Evolutionary conservation across 768 basidiomycete species (phyloP).

Genomic region (Auricularia auricula-judae): DNA sequence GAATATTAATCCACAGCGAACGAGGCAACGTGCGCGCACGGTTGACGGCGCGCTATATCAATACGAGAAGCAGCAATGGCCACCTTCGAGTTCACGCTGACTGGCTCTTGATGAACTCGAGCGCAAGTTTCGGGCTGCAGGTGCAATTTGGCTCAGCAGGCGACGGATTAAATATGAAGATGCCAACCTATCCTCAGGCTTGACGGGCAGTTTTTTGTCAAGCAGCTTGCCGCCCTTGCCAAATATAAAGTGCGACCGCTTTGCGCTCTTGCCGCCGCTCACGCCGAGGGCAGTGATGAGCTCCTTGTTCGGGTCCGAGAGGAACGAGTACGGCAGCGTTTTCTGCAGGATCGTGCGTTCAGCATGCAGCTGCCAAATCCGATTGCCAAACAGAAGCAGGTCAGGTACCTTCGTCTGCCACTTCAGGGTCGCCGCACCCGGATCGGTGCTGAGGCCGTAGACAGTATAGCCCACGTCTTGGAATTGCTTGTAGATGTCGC

Average conservation of each 20-base stretch:
- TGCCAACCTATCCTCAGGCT: slow-evolving; percentile 70
- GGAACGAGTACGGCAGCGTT: slow-evolving; percentile 70
- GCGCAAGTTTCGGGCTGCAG: slow-evolving; percentile 46
- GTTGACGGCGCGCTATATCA: too few relatives aligned
- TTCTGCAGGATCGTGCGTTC: slow-evolving; percentile 35
- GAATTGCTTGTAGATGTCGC: slow-evolving; percentile 75
- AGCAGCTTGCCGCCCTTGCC: slow-evolving; percentile 83
- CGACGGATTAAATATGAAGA: neutral
- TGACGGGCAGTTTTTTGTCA: slow-evolving; percentile 76
- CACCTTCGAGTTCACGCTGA: neutral
- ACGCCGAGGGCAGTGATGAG: slow-evolving; percentile 79
- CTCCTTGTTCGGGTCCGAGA: slow-evolving; percentile 79
- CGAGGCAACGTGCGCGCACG: too few relatives aligned
- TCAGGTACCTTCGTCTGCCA: slow-evolving; percentile 71
- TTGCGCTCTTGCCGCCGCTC: slow-evolving; percentile 67
- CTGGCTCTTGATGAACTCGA: slow-evolving; percentile 51
- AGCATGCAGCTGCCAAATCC: too few relatives aligned
- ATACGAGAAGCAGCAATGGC: too few relatives aligned
- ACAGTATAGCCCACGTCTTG: slow-evolving; percentile 55
- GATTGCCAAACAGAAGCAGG: too few relatives aligned
- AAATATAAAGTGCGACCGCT: slow-evolving; percentile 90
- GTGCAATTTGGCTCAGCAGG: neutral
- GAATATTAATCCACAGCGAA: too few relatives aligned
- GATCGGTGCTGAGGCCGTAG: slow-evolving; percentile 78
- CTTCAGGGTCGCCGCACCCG: slow-evolving; percentile 59